Evolutionary conservation across 2,329 filamentous ascomycete genomes (phyloP).

Genomic region (Scedosporium boydii): DNA sequence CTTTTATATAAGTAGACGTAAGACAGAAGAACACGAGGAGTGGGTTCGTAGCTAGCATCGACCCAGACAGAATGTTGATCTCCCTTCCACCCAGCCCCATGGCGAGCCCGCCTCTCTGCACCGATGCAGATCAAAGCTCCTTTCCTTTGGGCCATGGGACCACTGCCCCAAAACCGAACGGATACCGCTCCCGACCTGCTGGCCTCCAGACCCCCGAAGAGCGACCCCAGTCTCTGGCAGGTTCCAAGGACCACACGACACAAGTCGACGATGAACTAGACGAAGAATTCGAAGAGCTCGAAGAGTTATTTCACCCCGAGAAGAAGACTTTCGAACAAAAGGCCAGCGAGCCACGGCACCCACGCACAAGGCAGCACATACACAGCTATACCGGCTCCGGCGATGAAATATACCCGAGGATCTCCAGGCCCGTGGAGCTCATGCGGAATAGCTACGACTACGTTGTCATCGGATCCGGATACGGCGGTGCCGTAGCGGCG

Average conservation of each 20-base stretch:
- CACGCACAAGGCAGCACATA: background rate
- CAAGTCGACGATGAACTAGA: no score
- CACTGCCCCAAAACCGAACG: no score
- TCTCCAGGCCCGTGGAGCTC: conserved; percentile 47
- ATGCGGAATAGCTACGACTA: conserved; percentile 52
- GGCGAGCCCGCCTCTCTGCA: background rate
- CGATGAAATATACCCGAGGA: conserved; percentile 32
- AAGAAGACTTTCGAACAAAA: no score
- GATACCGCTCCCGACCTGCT: no score
- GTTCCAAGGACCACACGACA: no score
- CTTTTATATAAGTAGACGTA: no score
- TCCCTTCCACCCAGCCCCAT: background rate
- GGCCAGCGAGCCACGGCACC: background rate
- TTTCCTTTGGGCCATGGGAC: background rate
- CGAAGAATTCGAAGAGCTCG: no score
- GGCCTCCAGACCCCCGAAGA: no score
- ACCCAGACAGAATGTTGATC: background rate
- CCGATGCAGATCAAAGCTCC: background rate
- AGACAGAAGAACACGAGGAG: no score
- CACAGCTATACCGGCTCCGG: background rate
- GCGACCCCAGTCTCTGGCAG: no score
- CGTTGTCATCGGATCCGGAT: conserved; percentile 60
- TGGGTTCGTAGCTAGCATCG: no score
- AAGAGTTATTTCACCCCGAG: no score
- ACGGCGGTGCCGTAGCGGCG: conserved; percentile 57